Conservation (phyloP, 805 yeast genomes). For the Kazachstania psychrophila region DNA sequence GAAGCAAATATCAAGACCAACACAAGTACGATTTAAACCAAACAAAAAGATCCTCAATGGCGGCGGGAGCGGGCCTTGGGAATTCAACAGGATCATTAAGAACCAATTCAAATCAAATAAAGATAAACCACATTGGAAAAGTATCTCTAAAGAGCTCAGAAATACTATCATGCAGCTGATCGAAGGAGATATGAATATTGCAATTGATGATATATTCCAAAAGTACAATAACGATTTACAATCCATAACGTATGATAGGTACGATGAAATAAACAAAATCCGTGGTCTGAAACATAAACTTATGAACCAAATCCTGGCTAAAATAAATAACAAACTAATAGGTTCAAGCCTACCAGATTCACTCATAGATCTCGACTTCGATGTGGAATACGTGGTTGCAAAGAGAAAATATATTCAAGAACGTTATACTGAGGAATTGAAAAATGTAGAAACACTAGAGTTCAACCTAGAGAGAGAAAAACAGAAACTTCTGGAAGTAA, state of each 20-base stretch:
- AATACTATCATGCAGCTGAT: conserved; percentile 15
- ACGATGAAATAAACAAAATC: conserved; percentile 11
- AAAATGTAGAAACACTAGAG: conserved; percentile 19
- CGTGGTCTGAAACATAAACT: conserved; percentile 14
- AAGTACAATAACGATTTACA: conserved; percentile 17
- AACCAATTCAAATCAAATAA: conserved; percentile 15
- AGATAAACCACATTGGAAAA: conserved; percentile 19
- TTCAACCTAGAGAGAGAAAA: conserved; percentile 17
- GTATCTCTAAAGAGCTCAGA: conserved; percentile 15
- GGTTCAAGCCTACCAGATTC: conserved; percentile 21
- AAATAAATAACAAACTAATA: conserved; percentile 16
- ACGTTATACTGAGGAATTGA: conserved; percentile 17
- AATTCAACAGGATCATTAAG: conserved; percentile 16
- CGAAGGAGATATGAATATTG: conserved; percentile 18
- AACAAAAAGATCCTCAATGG: not conserved
- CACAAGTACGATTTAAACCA: not conserved
- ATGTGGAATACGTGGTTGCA: conserved; percentile 25
- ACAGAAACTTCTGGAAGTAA: conserved; percentile 12
- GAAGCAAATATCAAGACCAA: no score
- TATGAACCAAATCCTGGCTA: conserved; percentile 18
- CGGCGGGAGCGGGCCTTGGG: conserved; percentile 24
- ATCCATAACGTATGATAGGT: conserved; percentile 8
- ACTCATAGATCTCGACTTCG: conserved; percentile 19
- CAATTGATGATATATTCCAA: conserved; percentile 18
- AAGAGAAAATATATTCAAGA: conserved; percentile 25